Conservation (phyloP, 768 basidiomycete genomes). For the Mycena chlorophos region DNA sequence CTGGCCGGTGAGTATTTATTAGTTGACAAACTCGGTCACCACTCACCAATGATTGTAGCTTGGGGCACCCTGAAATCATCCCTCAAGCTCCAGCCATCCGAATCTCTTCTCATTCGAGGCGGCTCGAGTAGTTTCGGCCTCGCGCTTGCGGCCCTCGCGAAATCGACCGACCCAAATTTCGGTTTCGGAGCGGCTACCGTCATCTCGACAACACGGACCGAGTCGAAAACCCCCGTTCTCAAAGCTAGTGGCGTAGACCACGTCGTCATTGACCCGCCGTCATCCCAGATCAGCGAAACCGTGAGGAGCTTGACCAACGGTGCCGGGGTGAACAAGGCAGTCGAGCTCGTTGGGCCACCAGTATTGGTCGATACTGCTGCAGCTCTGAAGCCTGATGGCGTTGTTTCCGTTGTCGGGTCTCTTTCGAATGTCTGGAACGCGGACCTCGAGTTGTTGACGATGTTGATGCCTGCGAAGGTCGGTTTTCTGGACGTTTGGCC, state of each 20-base stretch:
- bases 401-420: conserved; percentile 22
- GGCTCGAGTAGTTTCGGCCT: conserved; percentile 28
- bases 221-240: conserved; percentile 15
- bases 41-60: conserved; percentile 6
- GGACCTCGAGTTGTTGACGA: conserved; percentile 24
- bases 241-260: conserved; percentile 22
- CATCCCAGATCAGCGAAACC: conserved; percentile 9
- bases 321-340: conserved; percentile 24
- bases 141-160: conserved; percentile 23
- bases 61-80: conserved; percentile 22
- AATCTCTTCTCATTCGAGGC: conserved; percentile 26
- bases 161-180: conserved; percentile 17
- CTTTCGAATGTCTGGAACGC: conserved; percentile 24
- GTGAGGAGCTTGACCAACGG: conserved; percentile 22
- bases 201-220: conserved; percentile 26
- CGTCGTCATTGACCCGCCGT: conserved; percentile 22
- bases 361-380: conserved; percentile 21
- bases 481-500: neutral
- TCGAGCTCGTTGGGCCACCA: conserved; percentile 25
- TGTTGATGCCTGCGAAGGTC: conserved; percentile 25
- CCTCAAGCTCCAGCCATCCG: conserved; percentile 19
- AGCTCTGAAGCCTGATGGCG: conserved; percentile 19
- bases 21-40: neutral
- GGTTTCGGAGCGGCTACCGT: conserved; percentile 22
- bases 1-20: conserved; percentile 21